phyloP scores from a whole-genome alignment of 495 filamentous ascomycete species.

The Pseudoneurospora amorphoporcata region DNA sequence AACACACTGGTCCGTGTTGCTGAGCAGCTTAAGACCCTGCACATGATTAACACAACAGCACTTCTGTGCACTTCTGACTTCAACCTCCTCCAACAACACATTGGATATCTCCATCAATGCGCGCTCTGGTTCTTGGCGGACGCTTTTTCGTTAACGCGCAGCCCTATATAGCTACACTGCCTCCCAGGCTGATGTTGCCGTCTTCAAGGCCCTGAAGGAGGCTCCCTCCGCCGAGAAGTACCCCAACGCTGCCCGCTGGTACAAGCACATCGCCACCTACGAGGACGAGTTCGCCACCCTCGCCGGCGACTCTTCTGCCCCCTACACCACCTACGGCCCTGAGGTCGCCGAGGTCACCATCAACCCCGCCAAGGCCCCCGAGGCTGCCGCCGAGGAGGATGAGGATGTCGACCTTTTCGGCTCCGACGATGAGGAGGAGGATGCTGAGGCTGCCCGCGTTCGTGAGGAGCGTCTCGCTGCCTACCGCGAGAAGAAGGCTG shows the following conservation, averaged over 20 bases:
- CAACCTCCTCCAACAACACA: slow-evolving; percentile 3
- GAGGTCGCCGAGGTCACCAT: slow-evolving; percentile 61
- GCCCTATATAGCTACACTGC: slow-evolving; percentile 54
- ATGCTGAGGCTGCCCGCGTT: slow-evolving; percentile 69
- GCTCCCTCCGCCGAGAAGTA: slow-evolving; percentile 73
- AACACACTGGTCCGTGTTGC: slow-evolving; percentile 97
- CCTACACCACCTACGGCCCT: slow-evolving; percentile 84
- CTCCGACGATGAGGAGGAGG: slow-evolving; percentile 84
- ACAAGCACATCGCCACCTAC: slow-evolving; percentile 93
- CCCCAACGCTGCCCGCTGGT: slow-evolving; percentile 92
- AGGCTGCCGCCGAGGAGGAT: slow-evolving; percentile 43
- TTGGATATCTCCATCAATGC: not conserved
- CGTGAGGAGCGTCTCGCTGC: slow-evolving; percentile 82
- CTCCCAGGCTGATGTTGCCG: slow-evolving; percentile 90
- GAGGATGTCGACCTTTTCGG: slow-evolving; percentile 88
- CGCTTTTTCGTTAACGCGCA: slow-evolving; percentile 4
- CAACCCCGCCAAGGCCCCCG: slow-evolving; percentile 80
- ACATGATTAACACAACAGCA: slow-evolving; percentile 67
- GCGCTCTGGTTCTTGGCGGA: not conserved
- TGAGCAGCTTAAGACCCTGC: slow-evolving; percentile 97
- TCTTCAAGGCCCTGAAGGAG: slow-evolving; percentile 77
- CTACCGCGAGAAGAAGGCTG: slow-evolving; percentile 95
- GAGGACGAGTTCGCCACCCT: slow-evolving; percentile 85
- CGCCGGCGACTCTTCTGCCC: slow-evolving; percentile 80
- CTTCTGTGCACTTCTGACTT: slow-evolving; percentile 77